phyloP scores from a whole-genome alignment of 441 rosid genomes.

The Cnidoscolus chayamansa region DNA sequence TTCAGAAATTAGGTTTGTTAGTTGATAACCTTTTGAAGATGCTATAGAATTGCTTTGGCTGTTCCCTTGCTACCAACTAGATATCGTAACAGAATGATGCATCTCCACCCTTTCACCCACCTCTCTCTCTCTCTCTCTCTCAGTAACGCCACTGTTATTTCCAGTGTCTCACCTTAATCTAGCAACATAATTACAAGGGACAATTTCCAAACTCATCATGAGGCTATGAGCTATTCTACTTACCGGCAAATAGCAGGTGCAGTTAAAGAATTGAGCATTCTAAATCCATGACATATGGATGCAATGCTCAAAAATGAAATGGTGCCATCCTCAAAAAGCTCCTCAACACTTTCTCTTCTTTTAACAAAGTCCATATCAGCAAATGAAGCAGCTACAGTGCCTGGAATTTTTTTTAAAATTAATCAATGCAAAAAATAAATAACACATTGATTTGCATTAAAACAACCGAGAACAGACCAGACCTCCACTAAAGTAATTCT shows the following conservation, averaged over 20 bases:
- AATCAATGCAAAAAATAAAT: slow-evolving; percentile 9
- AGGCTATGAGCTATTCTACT: slow-evolving; percentile 16
- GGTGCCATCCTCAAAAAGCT: slow-evolving; percentile 90
- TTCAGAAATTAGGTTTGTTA: not conserved
- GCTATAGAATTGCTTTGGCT: not conserved
- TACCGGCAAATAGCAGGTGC: slow-evolving; percentile 63
- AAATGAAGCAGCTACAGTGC: slow-evolving; percentile 86
- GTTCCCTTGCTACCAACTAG: not conserved
- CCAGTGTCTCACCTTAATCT: not conserved
- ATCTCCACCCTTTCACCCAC: not conserved
- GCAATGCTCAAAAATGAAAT: slow-evolving; percentile 82
- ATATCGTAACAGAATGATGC: not conserved
- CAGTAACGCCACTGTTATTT: not conserved
- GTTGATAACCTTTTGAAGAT: not conserved
- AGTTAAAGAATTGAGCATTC: slow-evolving; percentile 65
- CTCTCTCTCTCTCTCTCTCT: not conserved
- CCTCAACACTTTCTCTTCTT: slow-evolving; percentile 83
- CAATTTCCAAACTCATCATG: not conserved
- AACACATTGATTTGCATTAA: slow-evolving; percentile 1
- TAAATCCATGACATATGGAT: slow-evolving; percentile 78
- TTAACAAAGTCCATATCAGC: slow-evolving; percentile 94
- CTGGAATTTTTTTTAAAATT: slow-evolving; percentile 40
- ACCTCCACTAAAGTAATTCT: slow-evolving; percentile 97
- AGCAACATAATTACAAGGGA: not conserved
- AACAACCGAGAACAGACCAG: slow-evolving; percentile 45